These are phyloP conservation scores for Mucuna pruriens DNA, from an alignment of 306 rosid species.

Conservation along the genomic window DNA sequence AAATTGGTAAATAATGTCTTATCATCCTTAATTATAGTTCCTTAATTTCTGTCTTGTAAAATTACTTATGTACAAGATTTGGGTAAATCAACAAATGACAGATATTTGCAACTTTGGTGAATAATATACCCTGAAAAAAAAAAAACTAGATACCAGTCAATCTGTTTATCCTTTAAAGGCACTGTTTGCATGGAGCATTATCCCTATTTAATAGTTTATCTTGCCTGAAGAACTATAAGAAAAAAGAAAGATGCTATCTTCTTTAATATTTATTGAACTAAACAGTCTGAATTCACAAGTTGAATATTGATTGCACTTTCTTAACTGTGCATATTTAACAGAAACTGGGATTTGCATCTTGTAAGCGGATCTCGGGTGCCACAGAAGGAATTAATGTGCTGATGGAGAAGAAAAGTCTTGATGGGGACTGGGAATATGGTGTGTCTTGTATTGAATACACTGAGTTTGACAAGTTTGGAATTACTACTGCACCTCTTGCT, in stretches of 20 bases:
- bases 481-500: constrained; percentile 57
- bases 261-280: not conserved
- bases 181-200: constrained; percentile 9
- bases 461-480: constrained; percentile 87
- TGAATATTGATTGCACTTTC: not conserved
- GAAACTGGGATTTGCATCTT: constrained; percentile 97
- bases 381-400: constrained; percentile 96
- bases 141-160: not conserved
- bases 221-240: constrained; percentile 4
- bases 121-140: not conserved
- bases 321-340: constrained; percentile 44
- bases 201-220: constrained; percentile 14
- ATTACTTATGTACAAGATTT: not conserved
- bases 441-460: constrained; percentile 94
- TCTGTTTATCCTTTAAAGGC: constrained; percentile 13
- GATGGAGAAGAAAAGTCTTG: constrained; percentile 71
- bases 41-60: not conserved
- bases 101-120: constrained; percentile 8
- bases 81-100: constrained; percentile 21
- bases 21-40: constrained; percentile 1
- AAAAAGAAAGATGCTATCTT: constrained; percentile 13
- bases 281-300: constrained; percentile 24
- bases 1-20: constrained; percentile 4
- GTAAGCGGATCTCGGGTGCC: constrained; percentile 79
- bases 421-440: constrained; percentile 92